Conservation (phyloP, 1,284 basidiomycete species). For the Agaricales sp. region DNA sequence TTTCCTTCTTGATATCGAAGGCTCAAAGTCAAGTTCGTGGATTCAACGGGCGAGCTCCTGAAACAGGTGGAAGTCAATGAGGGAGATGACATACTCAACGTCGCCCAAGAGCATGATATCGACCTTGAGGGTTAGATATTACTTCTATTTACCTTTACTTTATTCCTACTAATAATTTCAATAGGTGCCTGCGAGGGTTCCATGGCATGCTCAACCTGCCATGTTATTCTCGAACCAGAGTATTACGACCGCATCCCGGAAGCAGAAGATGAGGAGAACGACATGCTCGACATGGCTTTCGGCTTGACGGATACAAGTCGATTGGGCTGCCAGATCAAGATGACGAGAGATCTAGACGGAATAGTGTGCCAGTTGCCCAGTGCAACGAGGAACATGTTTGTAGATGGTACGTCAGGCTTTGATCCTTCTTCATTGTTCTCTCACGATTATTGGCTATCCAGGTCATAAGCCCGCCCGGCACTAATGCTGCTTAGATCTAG, state of each 20-base stretch:
- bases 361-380: constrained; percentile 81
- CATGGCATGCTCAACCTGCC: constrained; percentile 96
- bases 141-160: too few species aligned
- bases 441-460: too few species aligned
- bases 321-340: constrained; percentile 75
- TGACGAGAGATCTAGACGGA: constrained; percentile 80
- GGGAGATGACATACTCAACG: constrained; percentile 84
- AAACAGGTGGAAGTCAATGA: constrained; percentile 90
- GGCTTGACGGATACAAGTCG: constrained; percentile 91
- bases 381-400: constrained; percentile 96
- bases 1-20: constrained; percentile 34
- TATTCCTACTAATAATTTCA: too few species aligned
- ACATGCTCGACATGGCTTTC: constrained; percentile 98
- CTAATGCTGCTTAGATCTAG: too few species aligned
- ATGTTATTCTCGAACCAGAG: constrained; percentile 81
- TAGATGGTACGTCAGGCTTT: too few species aligned
- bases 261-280: constrained; percentile 95
- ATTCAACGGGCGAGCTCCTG: constrained; percentile 74
- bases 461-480: too few species aligned
- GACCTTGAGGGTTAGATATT: constrained; percentile 95
- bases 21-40: constrained; percentile 84
- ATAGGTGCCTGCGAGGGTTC: constrained; percentile 94
- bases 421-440: too few species aligned
- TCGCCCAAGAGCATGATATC: constrained; percentile 95
- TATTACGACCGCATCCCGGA: constrained; percentile 83